Evolutionary conservation across 1,284 basidiomycete genomes (phyloP).

Genomic region (Cryptococcus sp.): DNA sequence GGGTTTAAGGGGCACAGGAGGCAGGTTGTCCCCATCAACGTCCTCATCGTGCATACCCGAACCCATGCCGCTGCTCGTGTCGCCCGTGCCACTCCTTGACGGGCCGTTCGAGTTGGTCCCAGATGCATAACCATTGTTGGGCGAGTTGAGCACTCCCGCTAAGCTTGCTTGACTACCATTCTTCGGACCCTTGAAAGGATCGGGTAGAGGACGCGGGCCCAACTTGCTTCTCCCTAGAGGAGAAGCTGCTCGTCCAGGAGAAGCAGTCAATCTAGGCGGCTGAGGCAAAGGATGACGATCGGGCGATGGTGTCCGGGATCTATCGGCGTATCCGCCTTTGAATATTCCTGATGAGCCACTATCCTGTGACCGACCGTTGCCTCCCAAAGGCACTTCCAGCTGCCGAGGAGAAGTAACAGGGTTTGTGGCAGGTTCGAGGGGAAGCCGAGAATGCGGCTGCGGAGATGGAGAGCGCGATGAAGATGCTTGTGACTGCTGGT

Average conservation of each 20-base stretch:
- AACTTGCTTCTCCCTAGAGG: constrained; percentile 31
- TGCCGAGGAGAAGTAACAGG: constrained; percentile 15
- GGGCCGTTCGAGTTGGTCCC: constrained; percentile 6
- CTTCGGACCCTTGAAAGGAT: constrained; percentile 30
- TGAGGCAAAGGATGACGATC: constrained; percentile 20
- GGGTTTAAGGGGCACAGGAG: constrained; percentile 33
- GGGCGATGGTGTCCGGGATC: constrained; percentile 41
- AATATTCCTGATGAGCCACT: neutral
- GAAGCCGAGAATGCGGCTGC: constrained; percentile 21
- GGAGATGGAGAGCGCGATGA: constrained; percentile 45
- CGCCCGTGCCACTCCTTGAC: constrained; percentile 29
- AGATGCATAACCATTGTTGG: neutral
- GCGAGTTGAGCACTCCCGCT: neutral
- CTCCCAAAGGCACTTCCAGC: constrained; percentile 10
- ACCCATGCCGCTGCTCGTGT: constrained; percentile 15
- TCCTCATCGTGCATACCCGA: constrained; percentile 12
- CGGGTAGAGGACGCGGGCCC: constrained; percentile 40
- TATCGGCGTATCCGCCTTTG: constrained; percentile 8
- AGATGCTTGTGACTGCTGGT: constrained; percentile 17
- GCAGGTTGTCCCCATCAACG: constrained; percentile 28
- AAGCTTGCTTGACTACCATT: constrained; percentile 20
- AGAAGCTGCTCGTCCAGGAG: constrained; percentile 22
- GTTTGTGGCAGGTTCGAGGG: constrained; percentile 3
- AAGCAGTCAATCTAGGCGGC: constrained; percentile 19
- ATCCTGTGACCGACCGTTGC: too few species aligned